phyloP scores from a whole-genome alignment of 768 basidiomycete species.

The Leccinum rimulosum region DNA sequence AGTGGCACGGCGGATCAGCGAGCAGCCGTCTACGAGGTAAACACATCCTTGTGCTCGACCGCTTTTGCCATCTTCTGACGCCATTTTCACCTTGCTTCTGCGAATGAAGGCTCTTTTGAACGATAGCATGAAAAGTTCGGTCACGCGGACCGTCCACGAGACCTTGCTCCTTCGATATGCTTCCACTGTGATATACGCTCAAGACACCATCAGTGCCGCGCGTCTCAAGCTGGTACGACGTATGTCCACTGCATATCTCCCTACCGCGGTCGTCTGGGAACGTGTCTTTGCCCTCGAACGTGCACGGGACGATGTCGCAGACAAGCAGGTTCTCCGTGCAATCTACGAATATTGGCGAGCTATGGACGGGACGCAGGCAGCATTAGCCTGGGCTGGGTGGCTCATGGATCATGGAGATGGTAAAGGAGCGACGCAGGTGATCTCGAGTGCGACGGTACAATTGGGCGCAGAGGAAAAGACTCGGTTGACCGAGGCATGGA shows the following conservation, averaged over 20 bases:
- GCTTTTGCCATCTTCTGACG: slow-evolving; percentile 1
- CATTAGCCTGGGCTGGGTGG: slow-evolving; percentile 48
- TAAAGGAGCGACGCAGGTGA: slow-evolving; percentile 37
- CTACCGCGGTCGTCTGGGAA: slow-evolving; percentile 44
- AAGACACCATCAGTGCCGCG: slow-evolving; percentile 13
- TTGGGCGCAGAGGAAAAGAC: slow-evolving; percentile 28
- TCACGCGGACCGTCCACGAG: slow-evolving; percentile 43
- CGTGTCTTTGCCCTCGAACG: slow-evolving; percentile 37
- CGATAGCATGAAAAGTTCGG: slow-evolving; percentile 45
- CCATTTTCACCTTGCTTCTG: not conserved
- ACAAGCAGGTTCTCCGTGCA: slow-evolving; percentile 17
- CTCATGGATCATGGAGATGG: slow-evolving; percentile 40
- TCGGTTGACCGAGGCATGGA: slow-evolving; percentile 39
- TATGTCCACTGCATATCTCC: slow-evolving; percentile 41
- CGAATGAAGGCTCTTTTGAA: slow-evolving; percentile 39
- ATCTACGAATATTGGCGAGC: slow-evolving; percentile 46
- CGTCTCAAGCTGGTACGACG: slow-evolving; percentile 36
- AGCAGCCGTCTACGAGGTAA: slow-evolving; percentile 36
- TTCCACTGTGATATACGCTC: slow-evolving; percentile 29
- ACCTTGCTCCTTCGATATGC: slow-evolving; percentile 46
- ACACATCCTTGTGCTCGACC: not conserved
- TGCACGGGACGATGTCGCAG: slow-evolving; percentile 14
- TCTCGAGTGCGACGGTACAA: slow-evolving; percentile 33
- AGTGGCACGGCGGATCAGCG: slow-evolving; percentile 15
- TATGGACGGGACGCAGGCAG: slow-evolving; percentile 37